These are phyloP conservation scores for sunflower (Helianthus annuus) DNA, from an alignment of 129 eudicot species.

Conservation along the genomic window DNA sequence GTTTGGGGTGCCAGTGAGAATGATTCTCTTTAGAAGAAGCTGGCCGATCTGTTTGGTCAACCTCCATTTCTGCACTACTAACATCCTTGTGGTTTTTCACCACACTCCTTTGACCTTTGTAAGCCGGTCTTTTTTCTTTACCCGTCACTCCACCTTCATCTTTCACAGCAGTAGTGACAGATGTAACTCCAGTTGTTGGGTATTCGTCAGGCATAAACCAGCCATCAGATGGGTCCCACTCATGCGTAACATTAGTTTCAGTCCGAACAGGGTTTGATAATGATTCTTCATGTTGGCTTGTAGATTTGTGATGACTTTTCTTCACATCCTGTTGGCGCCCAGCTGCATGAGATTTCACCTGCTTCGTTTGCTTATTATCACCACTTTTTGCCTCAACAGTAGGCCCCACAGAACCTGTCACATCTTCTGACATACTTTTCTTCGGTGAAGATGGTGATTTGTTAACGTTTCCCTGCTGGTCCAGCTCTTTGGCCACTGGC, in stretches of 20 bases:
- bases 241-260: conserved; percentile 34
- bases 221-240: conserved; percentile 50
- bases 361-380: conserved; percentile 36
- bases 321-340: conserved; percentile 60
- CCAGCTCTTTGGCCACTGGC: conserved; percentile 80
- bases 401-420: conserved; percentile 20
- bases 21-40: conserved; percentile 54
- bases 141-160: conserved; percentile 51
- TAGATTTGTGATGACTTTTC: conserved; percentile 37
- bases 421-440: conserved; percentile 36
- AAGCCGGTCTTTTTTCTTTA: conserved; percentile 61
- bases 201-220: conserved; percentile 50
- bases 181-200: conserved; percentile 39
- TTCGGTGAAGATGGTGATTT: conserved; percentile 41
- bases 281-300: conserved; percentile 32
- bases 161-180: conserved; percentile 34
- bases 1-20: conserved; percentile 88
- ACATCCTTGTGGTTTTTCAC: conserved; percentile 27
- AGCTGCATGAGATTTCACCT: conserved; percentile 51
- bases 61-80: conserved; percentile 43
- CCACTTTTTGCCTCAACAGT: conserved; percentile 6
- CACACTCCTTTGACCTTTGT: conserved; percentile 45
- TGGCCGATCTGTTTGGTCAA: conserved; percentile 47
- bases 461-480: conserved; percentile 58
- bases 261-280: conserved; percentile 26